phyloP scores from a whole-genome alignment of 352 stramenopile genomes.

The Phytophthora idaei region DNA sequence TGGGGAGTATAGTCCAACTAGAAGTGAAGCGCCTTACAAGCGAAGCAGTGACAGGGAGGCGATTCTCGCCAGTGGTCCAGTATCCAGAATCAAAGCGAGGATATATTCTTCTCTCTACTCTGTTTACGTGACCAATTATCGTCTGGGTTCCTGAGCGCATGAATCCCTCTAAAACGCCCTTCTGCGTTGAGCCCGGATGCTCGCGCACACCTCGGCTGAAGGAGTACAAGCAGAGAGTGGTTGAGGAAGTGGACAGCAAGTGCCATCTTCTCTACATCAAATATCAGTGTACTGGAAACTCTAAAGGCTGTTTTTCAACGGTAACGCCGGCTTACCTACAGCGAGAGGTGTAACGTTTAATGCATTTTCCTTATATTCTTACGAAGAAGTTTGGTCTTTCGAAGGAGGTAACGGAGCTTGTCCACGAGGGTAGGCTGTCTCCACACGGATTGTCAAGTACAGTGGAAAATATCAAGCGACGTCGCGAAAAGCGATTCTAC shows the following conservation, averaged over 20 bases:
- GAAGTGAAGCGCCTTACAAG: neutral
- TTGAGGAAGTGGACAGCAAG: too few species aligned
- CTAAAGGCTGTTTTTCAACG: constrained; percentile 1
- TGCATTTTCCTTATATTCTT: neutral
- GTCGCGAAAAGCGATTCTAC: constrained; percentile 14
- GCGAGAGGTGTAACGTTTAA: neutral
- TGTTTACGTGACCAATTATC: neutral
- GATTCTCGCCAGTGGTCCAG: neutral
- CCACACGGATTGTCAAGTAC: constrained; percentile 7
- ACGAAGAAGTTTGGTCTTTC: neutral
- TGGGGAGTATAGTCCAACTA: neutral
- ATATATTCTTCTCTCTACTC: neutral
- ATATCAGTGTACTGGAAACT: too few species aligned
- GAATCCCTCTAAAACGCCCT: neutral
- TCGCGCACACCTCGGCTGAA: too few species aligned
- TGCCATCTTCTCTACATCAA: too few species aligned
- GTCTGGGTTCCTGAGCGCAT: neutral
- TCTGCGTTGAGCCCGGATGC: too few species aligned
- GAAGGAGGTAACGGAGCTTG: neutral
- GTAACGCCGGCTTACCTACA: neutral
- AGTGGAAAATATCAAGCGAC: constrained; percentile 2
- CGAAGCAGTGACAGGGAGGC: neutral
- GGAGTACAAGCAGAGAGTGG: too few species aligned
- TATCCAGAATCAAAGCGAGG: neutral
- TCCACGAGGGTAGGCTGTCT: constrained; percentile 8